Percentiles rank a stretch among this genome's conserved stretches.
These are phyloP conservation scores for Closterium sp. DNA, from an alignment of 139 green algal genomes.

Conservation along the genomic window DNA sequence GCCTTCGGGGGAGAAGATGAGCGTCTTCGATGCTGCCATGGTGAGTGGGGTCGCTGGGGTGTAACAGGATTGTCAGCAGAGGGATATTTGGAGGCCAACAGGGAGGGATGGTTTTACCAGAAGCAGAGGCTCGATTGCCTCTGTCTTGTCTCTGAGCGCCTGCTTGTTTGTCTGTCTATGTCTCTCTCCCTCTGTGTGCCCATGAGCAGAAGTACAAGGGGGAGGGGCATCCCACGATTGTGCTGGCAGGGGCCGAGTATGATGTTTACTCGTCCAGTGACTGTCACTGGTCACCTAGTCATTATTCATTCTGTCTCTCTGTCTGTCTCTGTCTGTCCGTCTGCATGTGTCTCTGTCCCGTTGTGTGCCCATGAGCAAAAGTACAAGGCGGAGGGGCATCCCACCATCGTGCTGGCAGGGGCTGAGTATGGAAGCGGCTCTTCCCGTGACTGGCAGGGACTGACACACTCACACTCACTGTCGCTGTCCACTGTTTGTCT, in stretches of 20 bases:
- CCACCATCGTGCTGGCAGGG: slow-evolving; percentile 51
- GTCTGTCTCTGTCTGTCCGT: background rate
- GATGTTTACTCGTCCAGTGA: slow-evolving; percentile 30
- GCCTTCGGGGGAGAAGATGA: slow-evolving; percentile 32
- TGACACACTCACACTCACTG: slow-evolving; percentile 17
- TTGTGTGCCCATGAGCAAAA: slow-evolving; percentile 18
- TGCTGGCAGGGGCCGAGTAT: slow-evolving; percentile 56
- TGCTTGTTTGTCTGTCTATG: too few species aligned
- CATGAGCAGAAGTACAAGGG: slow-evolving; percentile 50
- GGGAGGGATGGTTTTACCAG: too few species aligned
- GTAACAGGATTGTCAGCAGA: too few species aligned
- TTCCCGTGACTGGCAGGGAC: slow-evolving; percentile 30
- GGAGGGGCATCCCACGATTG: slow-evolving; percentile 44
- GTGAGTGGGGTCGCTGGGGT: background rate
- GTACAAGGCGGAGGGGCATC: slow-evolving; percentile 51
- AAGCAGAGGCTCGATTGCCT: too few species aligned
- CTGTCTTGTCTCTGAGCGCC: too few species aligned
- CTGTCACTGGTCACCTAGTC: background rate
- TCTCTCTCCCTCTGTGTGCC: background rate
- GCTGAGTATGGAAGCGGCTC: slow-evolving; percentile 52
- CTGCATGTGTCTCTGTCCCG: background rate
- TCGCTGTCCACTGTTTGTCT: background rate
- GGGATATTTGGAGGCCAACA: too few species aligned
- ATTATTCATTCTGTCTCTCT: background rate
- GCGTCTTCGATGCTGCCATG: slow-evolving; percentile 50